Evolutionary conservation across 2,329 filamentous ascomycete genomes (phyloP).

Genomic region (Fragosphaeria purpurea): DNA sequence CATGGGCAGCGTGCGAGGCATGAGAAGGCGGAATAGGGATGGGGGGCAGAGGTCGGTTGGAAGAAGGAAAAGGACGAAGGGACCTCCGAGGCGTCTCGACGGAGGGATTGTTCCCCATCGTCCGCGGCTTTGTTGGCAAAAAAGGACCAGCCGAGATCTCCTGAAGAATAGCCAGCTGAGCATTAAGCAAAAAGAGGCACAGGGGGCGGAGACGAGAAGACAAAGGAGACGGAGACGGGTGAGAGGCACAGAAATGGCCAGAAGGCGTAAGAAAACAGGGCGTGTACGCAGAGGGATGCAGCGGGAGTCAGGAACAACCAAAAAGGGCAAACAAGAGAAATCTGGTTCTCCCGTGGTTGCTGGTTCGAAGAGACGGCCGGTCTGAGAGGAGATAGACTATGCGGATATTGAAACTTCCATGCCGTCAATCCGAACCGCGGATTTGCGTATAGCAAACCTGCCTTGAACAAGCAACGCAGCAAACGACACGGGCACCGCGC

Average conservation of each 20-base stretch:
- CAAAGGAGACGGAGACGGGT: not conserved
- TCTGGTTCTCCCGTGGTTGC: not conserved
- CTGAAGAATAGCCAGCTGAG: conserved; percentile 4
- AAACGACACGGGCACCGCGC: conserved; percentile 10
- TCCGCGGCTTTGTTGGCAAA: conserved; percentile 10
- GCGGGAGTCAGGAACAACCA: not conserved
- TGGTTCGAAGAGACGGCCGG: no score
- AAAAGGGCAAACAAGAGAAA: not conserved
- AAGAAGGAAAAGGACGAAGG: not conserved
- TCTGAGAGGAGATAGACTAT: conserved; percentile 21
- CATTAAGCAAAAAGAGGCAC: conserved; percentile 10
- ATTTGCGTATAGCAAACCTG: conserved; percentile 13
- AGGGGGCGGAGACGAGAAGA: not conserved
- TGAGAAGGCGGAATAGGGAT: conserved; percentile 1
- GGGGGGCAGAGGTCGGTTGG: conserved; percentile 13
- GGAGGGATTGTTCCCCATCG: conserved; percentile 43
- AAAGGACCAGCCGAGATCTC: conserved; percentile 7
- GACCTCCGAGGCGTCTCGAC: conserved; percentile 29
- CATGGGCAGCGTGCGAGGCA: not conserved
- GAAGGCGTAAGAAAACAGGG: not conserved
- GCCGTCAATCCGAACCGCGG: conserved; percentile 23
- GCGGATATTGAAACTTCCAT: conserved; percentile 29
- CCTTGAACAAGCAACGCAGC: conserved; percentile 4
- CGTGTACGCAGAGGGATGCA: not conserved
- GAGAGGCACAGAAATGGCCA: not conserved